Conservation (phyloP, 169 alveolate genomes). For the Plasmodium knowlesi region DNA sequence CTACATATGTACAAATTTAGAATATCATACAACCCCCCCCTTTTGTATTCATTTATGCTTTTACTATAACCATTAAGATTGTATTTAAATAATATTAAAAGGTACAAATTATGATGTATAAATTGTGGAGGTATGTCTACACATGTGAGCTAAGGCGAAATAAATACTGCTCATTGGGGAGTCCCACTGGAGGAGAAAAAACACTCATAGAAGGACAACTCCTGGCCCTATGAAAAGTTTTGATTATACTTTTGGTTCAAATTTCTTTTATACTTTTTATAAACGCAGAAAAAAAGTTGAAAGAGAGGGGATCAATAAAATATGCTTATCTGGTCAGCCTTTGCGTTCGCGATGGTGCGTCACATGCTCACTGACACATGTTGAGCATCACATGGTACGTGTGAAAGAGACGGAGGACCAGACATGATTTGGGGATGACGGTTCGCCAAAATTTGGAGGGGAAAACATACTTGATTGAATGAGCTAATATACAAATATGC, state of each 20-base stretch:
- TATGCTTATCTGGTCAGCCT: neutral
- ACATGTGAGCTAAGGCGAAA: neutral
- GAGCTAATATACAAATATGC: neutral
- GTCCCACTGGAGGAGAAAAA: neutral
- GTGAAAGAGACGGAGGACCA: neutral
- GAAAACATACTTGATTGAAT: neutral
- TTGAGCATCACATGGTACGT: neutral
- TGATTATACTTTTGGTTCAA: neutral
- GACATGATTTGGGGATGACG: neutral
- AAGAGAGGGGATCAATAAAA: neutral
- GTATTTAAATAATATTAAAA: neutral
- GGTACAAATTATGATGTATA: neutral
- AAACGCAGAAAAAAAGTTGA: neutral
- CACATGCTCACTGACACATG: neutral
- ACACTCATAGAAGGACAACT: neutral
- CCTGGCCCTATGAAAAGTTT: neutral
- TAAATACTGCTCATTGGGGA: neutral
- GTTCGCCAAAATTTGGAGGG: neutral
- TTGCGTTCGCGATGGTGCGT: neutral
- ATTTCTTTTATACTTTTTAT: neutral
- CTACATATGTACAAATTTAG: neutral
- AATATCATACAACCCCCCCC: neutral
- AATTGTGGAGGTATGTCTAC: neutral
- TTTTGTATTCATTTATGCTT: neutral
- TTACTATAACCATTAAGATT: neutral